Conservation (phyloP, 179 eudicot genomes). For the Beta lomatogona region DNA sequence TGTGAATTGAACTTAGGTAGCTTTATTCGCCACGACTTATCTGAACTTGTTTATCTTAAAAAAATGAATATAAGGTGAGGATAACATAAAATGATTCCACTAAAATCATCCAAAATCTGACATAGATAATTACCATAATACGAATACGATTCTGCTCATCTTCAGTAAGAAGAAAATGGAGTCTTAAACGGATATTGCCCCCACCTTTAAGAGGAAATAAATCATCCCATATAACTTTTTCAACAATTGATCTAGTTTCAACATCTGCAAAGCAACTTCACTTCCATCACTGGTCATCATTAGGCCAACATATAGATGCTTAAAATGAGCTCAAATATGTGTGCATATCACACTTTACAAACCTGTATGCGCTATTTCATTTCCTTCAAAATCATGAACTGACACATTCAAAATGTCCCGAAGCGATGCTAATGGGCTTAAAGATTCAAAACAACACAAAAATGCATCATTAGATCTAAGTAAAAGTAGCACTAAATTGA, state of each 20-base stretch:
- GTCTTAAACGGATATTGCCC: constrained; percentile 70
- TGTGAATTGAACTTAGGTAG: too few relatives aligned
- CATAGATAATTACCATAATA: constrained; percentile 49
- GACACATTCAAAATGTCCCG: constrained; percentile 64
- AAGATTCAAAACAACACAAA: constrained; percentile 12
- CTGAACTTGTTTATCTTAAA: too few relatives aligned
- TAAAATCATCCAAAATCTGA: neutral
- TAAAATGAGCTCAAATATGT: neutral
- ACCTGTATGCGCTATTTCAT: constrained; percentile 72
- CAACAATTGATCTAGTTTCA: constrained; percentile 57
- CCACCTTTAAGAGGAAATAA: constrained; percentile 68
- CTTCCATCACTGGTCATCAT: constrained; percentile 21
- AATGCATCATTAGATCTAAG: constrained; percentile 18
- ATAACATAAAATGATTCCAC: neutral
- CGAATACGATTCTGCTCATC: constrained; percentile 70
- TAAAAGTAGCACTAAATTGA: neutral
- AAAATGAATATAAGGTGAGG: too few relatives aligned
- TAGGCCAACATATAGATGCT: neutral
- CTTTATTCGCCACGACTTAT: too few relatives aligned
- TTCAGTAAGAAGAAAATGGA: constrained; percentile 69
- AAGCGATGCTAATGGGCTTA: constrained; percentile 65
- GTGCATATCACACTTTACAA: neutral
- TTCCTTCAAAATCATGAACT: constrained; percentile 66
- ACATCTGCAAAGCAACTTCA: constrained; percentile 50
- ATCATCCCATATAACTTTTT: constrained; percentile 87